Evolutionary conservation across 2,329 filamentous ascomycete genomes (phyloP), one percentile per base, ranked within the genome.

Genomic region (Paracorniculantispora psalliotae): DNA sequence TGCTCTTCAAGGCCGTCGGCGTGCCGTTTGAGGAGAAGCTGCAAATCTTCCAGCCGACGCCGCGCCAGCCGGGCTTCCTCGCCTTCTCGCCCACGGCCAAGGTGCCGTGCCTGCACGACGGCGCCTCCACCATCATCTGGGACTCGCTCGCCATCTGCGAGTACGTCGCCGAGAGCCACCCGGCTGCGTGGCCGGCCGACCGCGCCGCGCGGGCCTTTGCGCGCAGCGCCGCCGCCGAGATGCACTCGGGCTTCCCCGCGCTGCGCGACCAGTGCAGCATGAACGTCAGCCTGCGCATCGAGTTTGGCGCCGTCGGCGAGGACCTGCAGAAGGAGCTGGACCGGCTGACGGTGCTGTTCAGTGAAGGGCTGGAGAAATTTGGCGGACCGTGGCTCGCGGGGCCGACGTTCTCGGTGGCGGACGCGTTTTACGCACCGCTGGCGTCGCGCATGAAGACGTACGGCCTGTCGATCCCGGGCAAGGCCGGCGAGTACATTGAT

Each of bases 111-210:
- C 66, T 79, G 12, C 67, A 73, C 26, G 70, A 75, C 55, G 61
- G 49, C 17, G 64, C 66, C 12, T 52, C 52, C 0, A 67, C 75
- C 33, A 61, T 73, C 7, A 65, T 80, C 52, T 76, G 73, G 67
- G 79, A 81, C 61, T 81, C 79, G 0, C 70, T 81, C 15, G 73
- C 79, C 58, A 80, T 81, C 50, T 69, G 68, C 68, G 78, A 81
- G 59, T 77, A 76, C 63, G 66, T 81, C 4, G 75, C 77, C 19
- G 78, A 81, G 60, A 62, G 65, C 21, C 65, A 77, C 52, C 74
- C 77, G 0, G 61, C 59, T n/a, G 72, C 75, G 0, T 81, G 78
- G 74, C 79, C 79, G 0, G 35, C 57, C 6, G 72, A 75, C 59
- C 53, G 66, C 13, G 65, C 67, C 4, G 72, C 77, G 2, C 71